phyloP scores from a whole-genome alignment of 257 asterid species.

The Parsonsia alboflavescens region DNA sequence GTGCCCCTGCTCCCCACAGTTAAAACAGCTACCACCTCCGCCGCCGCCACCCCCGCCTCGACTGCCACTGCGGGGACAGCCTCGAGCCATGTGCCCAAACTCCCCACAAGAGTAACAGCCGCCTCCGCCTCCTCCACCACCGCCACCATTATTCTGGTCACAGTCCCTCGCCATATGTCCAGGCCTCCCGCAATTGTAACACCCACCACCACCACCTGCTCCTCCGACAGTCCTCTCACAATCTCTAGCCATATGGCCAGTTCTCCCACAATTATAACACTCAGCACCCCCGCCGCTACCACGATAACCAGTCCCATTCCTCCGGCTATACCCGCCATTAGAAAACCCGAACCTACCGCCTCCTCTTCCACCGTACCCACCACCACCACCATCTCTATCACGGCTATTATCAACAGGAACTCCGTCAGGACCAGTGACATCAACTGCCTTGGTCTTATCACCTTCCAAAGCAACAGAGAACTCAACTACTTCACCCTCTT shows the following conservation, averaged over 20 bases:
- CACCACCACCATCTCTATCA: slow-evolving; percentile 23
- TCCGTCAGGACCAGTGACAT: slow-evolving; percentile 68
- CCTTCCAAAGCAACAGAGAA: slow-evolving; percentile 44
- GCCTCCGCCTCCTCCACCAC: slow-evolving; percentile 13
- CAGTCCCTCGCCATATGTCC: slow-evolving; percentile 15
- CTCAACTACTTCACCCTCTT: slow-evolving; percentile 81
- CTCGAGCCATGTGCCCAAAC: slow-evolving; percentile 55
- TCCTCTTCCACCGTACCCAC: slow-evolving; percentile 20
- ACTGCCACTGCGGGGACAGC: slow-evolving; percentile 26
- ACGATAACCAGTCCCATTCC: slow-evolving; percentile 27
- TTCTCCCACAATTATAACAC: slow-evolving; percentile 38
- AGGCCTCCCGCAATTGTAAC: slow-evolving; percentile 9
- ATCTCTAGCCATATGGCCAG: slow-evolving; percentile 46
- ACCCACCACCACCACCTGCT: slow-evolving; percentile 15
- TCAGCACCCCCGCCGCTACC: slow-evolving; percentile 32
- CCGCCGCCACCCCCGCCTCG: slow-evolving; percentile 29
- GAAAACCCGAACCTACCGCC: slow-evolving; percentile 35
- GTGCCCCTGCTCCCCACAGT: slow-evolving; percentile 63
- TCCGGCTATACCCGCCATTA: slow-evolving; percentile 27
- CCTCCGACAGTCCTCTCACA: slow-evolving; percentile 22
- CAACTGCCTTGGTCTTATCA: slow-evolving; percentile 59
- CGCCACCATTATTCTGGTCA: not conserved
- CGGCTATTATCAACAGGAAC: slow-evolving; percentile 30
- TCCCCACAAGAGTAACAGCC: slow-evolving; percentile 68
- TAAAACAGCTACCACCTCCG: slow-evolving; percentile 36